Evolutionary conservation across 805 yeast species (phyloP), one percentile per base, ranked within the genome.

Genomic region (Metschnikowia rubicola): DNA sequence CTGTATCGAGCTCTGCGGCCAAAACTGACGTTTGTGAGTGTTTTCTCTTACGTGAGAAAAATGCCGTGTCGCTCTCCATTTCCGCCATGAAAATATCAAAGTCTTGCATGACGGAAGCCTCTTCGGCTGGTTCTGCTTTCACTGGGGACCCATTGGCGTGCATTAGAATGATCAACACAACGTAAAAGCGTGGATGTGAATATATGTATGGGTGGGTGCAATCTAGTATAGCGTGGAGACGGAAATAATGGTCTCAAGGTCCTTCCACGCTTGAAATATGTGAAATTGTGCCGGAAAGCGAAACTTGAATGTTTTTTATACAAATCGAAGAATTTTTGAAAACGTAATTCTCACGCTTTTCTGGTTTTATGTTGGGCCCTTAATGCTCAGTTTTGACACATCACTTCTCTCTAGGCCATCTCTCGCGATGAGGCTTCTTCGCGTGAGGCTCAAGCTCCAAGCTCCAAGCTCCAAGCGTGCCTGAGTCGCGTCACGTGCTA

Each of bases 81-180:
- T 47, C 43, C 31, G 50, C 43, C 51, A 52, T 52, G 43, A 52
- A 50, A 10, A 37, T 26, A 29, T 52, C 55, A 31, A 52, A 48
- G n/a, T 37, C 52, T 21, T 34, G 32, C 21, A 32, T 36, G 15
- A 42, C 30, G 12, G 34, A 33, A 1, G 21, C 35, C 3, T 28
- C 35, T 1, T 31, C 38, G 8, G 43, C 15, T 12, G 29, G 29
- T 39, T 44, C 41, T 39, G 15, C n/a, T 29, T 44, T 44, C 17
- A 38, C 37, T 12, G 19, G 36, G 36, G 36, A 5, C 17, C 11
- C 36, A 13, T n/a, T n/a, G 11, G 12, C 17, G 36, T 10, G 19
- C 15, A 34, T 34, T n/a, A 10, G 15, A 13, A 15, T 21, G 26
- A 21, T 21, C 26, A 21, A 21, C 26, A 21, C 26, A 21, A 21